Percentiles rank a stretch among this genome's conserved stretches.
phyloP scores from a whole-genome alignment of 2,329 filamentous ascomycete species.

The Neocatenulostroma microsporum region DNA sequence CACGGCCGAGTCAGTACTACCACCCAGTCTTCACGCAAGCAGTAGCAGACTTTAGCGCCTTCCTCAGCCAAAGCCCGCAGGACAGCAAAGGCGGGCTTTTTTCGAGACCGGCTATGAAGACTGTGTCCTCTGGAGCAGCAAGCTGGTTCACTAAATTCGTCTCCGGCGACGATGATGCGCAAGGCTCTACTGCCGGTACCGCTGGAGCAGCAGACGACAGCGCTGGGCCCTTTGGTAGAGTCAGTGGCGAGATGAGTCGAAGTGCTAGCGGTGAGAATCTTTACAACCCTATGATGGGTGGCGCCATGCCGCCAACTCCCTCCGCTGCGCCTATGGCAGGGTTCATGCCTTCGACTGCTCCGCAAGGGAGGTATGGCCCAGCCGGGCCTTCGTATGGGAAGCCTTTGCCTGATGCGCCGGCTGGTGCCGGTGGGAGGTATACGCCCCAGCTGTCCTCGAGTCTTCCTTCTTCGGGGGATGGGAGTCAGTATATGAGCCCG shows the following conservation, averaged over 20 bases:
- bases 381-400: slow-evolving; percentile 16
- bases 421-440: slow-evolving; percentile 5
- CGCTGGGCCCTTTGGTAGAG: slow-evolving; percentile 56
- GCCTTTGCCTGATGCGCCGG: background rate
- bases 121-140: slow-evolving; percentile 84
- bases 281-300: slow-evolving; percentile 52
- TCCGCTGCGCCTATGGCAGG: slow-evolving; percentile 4
- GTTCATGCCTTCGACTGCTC: slow-evolving; percentile 13
- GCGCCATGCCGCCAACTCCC: slow-evolving; percentile 16
- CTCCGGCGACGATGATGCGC: slow-evolving; percentile 70
- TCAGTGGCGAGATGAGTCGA: slow-evolving; percentile 57
- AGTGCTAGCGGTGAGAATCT: slow-evolving; percentile 65
- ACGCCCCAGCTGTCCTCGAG: slow-evolving; percentile 2
- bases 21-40: slow-evolving; percentile 64
- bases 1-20: slow-evolving; percentile 79
- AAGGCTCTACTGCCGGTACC: slow-evolving; percentile 38
- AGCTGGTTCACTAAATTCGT: slow-evolving; percentile 96
- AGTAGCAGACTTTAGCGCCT: slow-evolving; percentile 74
- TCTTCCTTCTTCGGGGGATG: slow-evolving; percentile 1
- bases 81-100: slow-evolving; percentile 70
- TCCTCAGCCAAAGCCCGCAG: slow-evolving; percentile 77
- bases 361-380: slow-evolving; percentile 24
- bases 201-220: background rate
- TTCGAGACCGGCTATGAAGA: slow-evolving; percentile 89
- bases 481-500: background rate